phyloP scores from a whole-genome alignment of 805 yeast species.

The Kuraishia piskuri region DNA sequence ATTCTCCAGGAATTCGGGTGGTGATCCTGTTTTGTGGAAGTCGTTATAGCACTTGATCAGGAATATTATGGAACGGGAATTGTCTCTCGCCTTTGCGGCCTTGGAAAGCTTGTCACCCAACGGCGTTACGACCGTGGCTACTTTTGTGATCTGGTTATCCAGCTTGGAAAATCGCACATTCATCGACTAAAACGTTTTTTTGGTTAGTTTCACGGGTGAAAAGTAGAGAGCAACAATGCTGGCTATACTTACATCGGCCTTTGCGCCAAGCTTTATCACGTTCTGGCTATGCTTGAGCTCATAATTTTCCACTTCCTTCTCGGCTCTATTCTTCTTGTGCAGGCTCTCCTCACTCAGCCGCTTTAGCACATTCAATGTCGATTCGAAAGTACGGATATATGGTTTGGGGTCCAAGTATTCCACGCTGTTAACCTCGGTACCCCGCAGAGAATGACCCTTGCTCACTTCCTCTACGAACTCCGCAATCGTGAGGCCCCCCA shows the following conservation, averaged over 20 bases:
- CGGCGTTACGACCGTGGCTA: constrained; percentile 55
- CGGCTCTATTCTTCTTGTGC: constrained; percentile 40
- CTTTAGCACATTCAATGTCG: constrained; percentile 66
- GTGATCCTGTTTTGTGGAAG: constrained; percentile 50
- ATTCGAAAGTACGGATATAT: constrained; percentile 86
- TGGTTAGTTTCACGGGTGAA: constrained; percentile 6
- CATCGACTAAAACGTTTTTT: constrained; percentile 26
- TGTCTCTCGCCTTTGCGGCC: constrained; percentile 64
- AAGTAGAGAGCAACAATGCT: not conserved
- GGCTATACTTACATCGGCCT: constrained; percentile 24
- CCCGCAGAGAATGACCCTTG: constrained; percentile 49
- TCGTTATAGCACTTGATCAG: constrained; percentile 70
- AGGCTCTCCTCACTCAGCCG: constrained; percentile 49
- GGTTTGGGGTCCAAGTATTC: constrained; percentile 84
- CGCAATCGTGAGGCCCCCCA: constrained; percentile 62
- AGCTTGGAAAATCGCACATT: constrained; percentile 39
- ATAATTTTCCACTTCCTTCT: constrained; percentile 45
- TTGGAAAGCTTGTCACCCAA: constrained; percentile 60
- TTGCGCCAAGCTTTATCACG: constrained; percentile 30
- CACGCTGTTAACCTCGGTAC: constrained; percentile 39
- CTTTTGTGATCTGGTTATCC: constrained; percentile 45
- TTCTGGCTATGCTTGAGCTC: constrained; percentile 64
- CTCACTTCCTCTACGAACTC: constrained; percentile 78
- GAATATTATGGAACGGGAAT: constrained; percentile 63
- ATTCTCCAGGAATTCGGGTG: constrained; percentile 46